Base-by-base conservation (phyloP, 2,329 filamentous ascomycete species). In the Venturiaceae sp. region DNA sequence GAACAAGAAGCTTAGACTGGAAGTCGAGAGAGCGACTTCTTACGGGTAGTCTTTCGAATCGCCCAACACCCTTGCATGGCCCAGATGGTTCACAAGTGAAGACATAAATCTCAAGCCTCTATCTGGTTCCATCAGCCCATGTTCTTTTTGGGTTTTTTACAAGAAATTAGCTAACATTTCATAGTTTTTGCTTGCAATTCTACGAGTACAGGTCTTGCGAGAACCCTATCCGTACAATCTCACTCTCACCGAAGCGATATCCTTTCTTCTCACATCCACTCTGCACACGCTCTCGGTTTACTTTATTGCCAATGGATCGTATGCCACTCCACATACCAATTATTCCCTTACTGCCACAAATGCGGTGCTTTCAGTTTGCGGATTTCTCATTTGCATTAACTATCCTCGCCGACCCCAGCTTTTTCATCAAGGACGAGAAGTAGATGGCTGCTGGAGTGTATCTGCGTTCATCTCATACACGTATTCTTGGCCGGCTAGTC, bases 371-470 rank as follows among this genome's bases (percentile, higher is more conserved):
- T 19, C 34, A 1, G 14, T 54, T 16, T 23, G 14, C 26, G 53
- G 53, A 19, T 55, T 60, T n/a, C 19, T 30, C 6, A 13, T 53
- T 6, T 55, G 60, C 36, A 23, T 60, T 9, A 30, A 11, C 7
- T 55, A 46, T 41, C 60, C 60, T 14, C 50, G 60, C 9, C 28
- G 53, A 47, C 60, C 60, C 9, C 13, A 61, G 13, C 33, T 61
- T 4, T 57, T 44, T 36, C 37, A 16, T 19, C 28, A 57, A 11
- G 60, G 59, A n/a, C 21, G 33, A 28, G 6, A 16, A 28, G 84
- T 92, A 33, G 87, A 92, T 66, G 74, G 75, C 16, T 79, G 86
- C 71, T 78, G 77, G 64, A 86, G 84, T 0, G 76, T 75, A 3
- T 84, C 84, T 2, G 80, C 83, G 1, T 74, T 86, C 53, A 78